Percentiles rank a stretch among this genome's conserved stretches.
These are phyloP conservation scores for Aspergillus saccharolyticus DNA, from an alignment of 495 filamentous ascomycete species.

Conservation along the genomic window DNA sequence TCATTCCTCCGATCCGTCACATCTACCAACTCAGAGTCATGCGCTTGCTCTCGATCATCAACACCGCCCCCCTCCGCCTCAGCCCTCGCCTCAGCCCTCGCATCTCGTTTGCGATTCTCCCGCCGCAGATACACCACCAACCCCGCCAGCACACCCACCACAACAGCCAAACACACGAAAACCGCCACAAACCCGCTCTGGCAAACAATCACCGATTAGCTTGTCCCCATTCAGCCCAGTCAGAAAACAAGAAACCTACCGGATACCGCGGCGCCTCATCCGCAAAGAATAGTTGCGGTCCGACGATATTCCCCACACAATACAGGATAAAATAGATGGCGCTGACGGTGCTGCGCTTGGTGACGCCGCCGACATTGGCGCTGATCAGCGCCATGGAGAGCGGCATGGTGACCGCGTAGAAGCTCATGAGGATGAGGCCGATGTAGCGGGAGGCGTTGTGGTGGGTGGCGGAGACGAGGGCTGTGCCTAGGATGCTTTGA, in stretches of 20 bases:
- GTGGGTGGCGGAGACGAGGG: slow-evolving; percentile 26
- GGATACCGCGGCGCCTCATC: slow-evolving; percentile 15
- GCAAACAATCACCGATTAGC: no score
- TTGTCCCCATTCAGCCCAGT: not conserved
- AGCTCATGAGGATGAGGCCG: slow-evolving; percentile 23
- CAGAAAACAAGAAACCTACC: slow-evolving; percentile 5
- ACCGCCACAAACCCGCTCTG: not conserved
- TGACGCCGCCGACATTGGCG: slow-evolving; percentile 33
- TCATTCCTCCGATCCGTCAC: slow-evolving; percentile 1
- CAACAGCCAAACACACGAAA: not conserved
- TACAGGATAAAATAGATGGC: slow-evolving; percentile 27
- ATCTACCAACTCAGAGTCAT: slow-evolving; percentile 4
- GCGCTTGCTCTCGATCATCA: no score
- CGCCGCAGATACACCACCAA: slow-evolving; percentile 10
- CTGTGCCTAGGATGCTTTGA: slow-evolving; percentile 19
- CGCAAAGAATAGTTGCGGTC: slow-evolving; percentile 16
- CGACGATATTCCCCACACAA: slow-evolving; percentile 36
- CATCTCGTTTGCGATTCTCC: slow-evolving; percentile 9
- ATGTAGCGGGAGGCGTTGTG: slow-evolving; percentile 35
- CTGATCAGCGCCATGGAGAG: slow-evolving; percentile 25
- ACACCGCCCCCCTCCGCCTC: not conserved
- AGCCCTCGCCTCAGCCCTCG: not conserved
- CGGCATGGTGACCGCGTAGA: slow-evolving; percentile 22
- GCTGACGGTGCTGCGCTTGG: slow-evolving; percentile 25
- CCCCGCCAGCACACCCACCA: not conserved